These are phyloP conservation scores for Atkinsonella hypoxylon DNA, from an alignment of 2,329 filamentous ascomycete genomes.

Conservation along the genomic window DNA sequence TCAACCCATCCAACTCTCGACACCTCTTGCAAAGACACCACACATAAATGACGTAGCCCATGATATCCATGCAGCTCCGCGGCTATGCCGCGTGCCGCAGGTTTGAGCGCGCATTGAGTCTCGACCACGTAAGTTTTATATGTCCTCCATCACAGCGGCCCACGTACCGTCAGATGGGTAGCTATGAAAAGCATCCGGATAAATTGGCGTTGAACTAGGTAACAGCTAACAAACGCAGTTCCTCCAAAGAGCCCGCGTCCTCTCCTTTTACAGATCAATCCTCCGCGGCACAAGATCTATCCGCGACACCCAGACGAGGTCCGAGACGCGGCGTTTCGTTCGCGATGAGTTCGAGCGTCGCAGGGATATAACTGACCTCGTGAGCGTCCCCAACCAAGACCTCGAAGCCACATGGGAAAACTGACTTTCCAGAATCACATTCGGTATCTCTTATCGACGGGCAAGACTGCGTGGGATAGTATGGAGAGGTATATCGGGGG, in stretches of 20 bases:
- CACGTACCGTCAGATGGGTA: no score
- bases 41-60: background rate
- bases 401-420: no score
- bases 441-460: conserved; percentile 50
- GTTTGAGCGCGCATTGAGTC: conserved; percentile 31
- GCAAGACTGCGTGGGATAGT: conserved; percentile 53
- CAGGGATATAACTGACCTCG: conserved; percentile 41
- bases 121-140: conserved; percentile 46
- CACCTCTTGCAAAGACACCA: background rate
- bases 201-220: background rate
- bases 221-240: conserved; percentile 30
- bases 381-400: conserved; percentile 21
- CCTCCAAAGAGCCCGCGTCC: conserved; percentile 40
- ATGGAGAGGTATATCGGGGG: conserved; percentile 37
- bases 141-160: background rate
- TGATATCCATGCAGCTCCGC: conserved; percentile 17
- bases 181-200: no score
- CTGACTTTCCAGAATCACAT: conserved; percentile 37
- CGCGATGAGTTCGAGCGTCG: conserved; percentile 51
- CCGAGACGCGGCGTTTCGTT: conserved; percentile 45
- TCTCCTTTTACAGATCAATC: conserved; percentile 47
- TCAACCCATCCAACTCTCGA: background rate
- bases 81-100: conserved; percentile 23
- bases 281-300: conserved; percentile 43
- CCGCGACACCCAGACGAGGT: conserved; percentile 34